Percentiles rank a stretch among this genome's conserved stretches.
Conservation (phyloP, 129 eudicot genomes). For the Pseudognaphalium luteoalbum region DNA sequence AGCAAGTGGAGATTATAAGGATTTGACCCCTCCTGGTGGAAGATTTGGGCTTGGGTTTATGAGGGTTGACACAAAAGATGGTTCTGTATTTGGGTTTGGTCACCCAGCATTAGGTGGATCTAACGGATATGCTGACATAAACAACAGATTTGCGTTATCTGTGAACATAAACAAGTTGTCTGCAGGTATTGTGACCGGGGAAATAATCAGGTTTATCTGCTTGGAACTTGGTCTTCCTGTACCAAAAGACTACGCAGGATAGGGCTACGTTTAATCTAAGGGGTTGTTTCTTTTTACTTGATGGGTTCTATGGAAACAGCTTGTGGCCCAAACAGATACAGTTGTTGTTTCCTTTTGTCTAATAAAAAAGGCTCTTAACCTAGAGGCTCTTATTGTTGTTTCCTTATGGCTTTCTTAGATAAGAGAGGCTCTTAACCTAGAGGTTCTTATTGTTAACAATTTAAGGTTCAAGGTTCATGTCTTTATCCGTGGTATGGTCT, state of each 20-base stretch:
- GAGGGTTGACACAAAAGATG: constrained; percentile 51
- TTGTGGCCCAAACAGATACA: too few species aligned
- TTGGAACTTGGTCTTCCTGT: constrained; percentile 64
- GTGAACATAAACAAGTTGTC: constrained; percentile 75
- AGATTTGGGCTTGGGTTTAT: constrained; percentile 72
- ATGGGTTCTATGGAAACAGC: too few species aligned
- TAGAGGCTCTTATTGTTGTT: too few species aligned
- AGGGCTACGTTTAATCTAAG: background rate
- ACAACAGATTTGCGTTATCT: constrained; percentile 62
- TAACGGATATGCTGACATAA: constrained; percentile 64
- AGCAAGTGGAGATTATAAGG: constrained; percentile 71
- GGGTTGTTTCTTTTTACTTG: too few species aligned
- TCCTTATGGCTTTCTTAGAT: too few species aligned
- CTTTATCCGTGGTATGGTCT: too few species aligned
- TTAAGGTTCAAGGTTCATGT: too few species aligned
- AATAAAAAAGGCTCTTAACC: too few species aligned
- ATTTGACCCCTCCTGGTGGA: constrained; percentile 49
- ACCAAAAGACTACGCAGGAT: constrained; percentile 47
- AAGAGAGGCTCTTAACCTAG: too few species aligned
- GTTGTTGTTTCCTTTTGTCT: too few species aligned
- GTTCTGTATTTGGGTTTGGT: constrained; percentile 72
- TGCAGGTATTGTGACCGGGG: constrained; percentile 58
- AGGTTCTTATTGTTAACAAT: too few species aligned
- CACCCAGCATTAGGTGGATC: constrained; percentile 93
- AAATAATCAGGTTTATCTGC: constrained; percentile 62